Percentiles rank a stretch among this genome's conserved stretches.
phyloP scores from a whole-genome alignment of 2,329 filamentous ascomycete species.

The Botryotinia globosa region DNA sequence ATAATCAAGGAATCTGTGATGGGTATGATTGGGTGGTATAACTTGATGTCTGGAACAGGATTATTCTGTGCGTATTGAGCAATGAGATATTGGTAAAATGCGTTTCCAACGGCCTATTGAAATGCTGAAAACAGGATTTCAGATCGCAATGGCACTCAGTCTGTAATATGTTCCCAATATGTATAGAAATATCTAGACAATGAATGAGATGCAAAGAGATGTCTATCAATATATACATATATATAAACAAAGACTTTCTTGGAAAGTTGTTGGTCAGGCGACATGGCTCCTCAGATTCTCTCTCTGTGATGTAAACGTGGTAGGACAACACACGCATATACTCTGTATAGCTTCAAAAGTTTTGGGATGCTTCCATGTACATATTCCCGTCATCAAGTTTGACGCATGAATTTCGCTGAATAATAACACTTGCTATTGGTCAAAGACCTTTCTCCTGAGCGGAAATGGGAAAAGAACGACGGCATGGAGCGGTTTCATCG shows the following conservation, averaged over 20 bases:
- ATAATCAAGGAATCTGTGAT: too few relatives aligned
- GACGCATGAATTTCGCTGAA: background rate
- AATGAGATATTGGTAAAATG: background rate
- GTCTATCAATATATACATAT: background rate
- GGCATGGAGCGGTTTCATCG: background rate
- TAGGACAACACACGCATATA: constrained; percentile 1
- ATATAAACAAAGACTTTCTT: background rate
- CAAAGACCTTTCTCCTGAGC: background rate
- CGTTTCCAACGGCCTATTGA: background rate
- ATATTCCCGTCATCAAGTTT: background rate
- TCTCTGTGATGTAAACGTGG: background rate
- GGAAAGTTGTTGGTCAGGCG: background rate
- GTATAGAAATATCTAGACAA: background rate
- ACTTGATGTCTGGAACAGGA: background rate
- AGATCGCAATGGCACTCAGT: background rate
- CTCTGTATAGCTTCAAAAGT: background rate
- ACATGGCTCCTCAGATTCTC: background rate
- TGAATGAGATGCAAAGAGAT: background rate
- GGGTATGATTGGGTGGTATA: background rate
- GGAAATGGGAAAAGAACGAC: background rate
- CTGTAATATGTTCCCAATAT: background rate
- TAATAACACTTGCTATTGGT: background rate
- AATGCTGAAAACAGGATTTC: background rate
- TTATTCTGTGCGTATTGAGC: background rate
- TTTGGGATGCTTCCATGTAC: background rate